phyloP scores from a whole-genome alignment of 2,329 filamentous ascomycete genomes.

The Xylariaceae sp. region DNA sequence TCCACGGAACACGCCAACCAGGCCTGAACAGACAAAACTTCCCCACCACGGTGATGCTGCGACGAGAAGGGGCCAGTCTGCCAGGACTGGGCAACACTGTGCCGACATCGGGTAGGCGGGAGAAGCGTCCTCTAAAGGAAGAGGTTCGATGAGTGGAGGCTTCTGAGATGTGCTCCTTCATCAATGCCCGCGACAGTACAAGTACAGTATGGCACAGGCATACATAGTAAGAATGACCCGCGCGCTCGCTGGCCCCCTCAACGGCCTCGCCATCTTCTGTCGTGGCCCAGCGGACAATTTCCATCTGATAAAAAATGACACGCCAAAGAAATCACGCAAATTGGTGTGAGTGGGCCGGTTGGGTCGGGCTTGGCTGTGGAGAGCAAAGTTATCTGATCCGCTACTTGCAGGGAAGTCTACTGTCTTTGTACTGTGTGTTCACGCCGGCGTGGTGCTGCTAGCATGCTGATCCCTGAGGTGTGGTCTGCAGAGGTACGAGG shows the following conservation, averaged over 20 bases:
- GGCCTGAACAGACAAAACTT: neutral
- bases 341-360: slow-evolving; percentile 3
- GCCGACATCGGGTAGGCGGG: slow-evolving; percentile 14
- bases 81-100: neutral
- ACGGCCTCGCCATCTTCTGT: neutral
- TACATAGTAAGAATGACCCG: slow-evolving; percentile 13
- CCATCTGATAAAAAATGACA: slow-evolving; percentile 9
- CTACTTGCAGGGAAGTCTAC: slow-evolving; percentile 13
- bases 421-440: too few species aligned
- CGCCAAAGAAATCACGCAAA: slow-evolving; percentile 7
- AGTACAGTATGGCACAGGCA: too few species aligned
- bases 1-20: neutral
- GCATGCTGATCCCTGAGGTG: too few species aligned
- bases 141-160: too few species aligned
- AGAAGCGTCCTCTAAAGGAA: too few species aligned
- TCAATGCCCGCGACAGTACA: too few species aligned
- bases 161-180: too few species aligned
- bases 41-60: neutral
- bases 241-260: neutral
- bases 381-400: slow-evolving; percentile 26
- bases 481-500: too few species aligned
- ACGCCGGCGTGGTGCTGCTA: too few species aligned
- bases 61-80: neutral
- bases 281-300: neutral
- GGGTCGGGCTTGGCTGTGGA: slow-evolving; percentile 8